Conservation (phyloP, 1,284 basidiomycete species). For the Mrakiaceae sp. region DNA sequence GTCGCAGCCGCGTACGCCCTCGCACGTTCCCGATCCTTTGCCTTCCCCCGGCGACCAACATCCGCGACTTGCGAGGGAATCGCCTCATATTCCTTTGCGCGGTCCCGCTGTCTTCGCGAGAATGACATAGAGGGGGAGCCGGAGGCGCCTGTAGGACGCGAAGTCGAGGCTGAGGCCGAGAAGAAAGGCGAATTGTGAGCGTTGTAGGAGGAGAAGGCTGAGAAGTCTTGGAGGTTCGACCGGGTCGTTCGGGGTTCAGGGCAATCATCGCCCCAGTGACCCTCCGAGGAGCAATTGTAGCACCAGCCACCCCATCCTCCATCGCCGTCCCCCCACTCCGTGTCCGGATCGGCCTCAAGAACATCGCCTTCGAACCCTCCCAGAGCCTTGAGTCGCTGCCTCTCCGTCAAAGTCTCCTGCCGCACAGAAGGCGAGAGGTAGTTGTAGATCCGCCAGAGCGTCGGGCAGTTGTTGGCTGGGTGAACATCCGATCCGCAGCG, state of each 20-base stretch:
- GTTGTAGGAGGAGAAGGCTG: slow-evolving; percentile 64
- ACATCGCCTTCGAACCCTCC: slow-evolving; percentile 17
- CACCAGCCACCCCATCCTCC: slow-evolving; percentile 59
- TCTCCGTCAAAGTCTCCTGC: slow-evolving; percentile 39
- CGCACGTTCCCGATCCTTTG: slow-evolving; percentile 4
- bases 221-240: slow-evolving; percentile 47
- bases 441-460: slow-evolving; percentile 74
- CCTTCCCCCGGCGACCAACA: slow-evolving; percentile 15
- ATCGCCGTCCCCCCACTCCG: slow-evolving; percentile 26
- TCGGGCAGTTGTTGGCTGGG: slow-evolving; percentile 67
- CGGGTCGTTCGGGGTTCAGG: slow-evolving; percentile 41
- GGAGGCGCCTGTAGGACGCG: neutral
- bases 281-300: slow-evolving; percentile 69
- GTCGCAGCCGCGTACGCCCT: neutral
- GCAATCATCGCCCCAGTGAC: slow-evolving; percentile 84
- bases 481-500: slow-evolving; percentile 63
- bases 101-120: neutral
- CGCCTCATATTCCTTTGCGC: neutral
- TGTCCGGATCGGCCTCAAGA: slow-evolving; percentile 19
- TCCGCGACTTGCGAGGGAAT: slow-evolving; percentile 2
- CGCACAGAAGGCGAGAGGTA: slow-evolving; percentile 55
- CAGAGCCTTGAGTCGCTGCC: slow-evolving; percentile 52
- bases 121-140: neutral
- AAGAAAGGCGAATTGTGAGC: slow-evolving; percentile 29
- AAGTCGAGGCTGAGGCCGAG: neutral